Evolutionary conservation across 805 yeast genomes (phyloP).

Genomic region (Cyberlindnera xishuangbannaensis): DNA sequence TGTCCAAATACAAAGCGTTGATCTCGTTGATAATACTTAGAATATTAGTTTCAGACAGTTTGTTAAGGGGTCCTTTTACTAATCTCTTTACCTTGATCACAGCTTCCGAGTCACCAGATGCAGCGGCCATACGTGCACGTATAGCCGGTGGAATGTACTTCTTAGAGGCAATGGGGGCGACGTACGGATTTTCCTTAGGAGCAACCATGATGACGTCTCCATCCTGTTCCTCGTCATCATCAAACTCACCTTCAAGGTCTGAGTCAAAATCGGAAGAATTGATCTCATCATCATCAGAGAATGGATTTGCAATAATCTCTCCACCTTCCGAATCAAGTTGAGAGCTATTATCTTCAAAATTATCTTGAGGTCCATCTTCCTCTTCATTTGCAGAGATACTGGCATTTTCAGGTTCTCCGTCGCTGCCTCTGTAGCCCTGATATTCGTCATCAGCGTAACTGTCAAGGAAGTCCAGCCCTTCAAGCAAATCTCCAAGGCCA

Average conservation of each 20-base stretch:
- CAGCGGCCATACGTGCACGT: constrained; percentile 46
- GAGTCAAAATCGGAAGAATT: constrained; percentile 39
- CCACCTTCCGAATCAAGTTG: constrained; percentile 22
- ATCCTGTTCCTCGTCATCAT: constrained; percentile 25
- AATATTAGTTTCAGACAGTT: constrained; percentile 83
- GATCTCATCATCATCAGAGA: constrained; percentile 36
- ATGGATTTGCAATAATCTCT: constrained; percentile 27
- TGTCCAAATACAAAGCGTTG: constrained; percentile 50
- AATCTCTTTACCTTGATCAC: constrained; percentile 46
- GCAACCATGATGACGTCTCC: constrained; percentile 28
- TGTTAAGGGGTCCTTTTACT: constrained; percentile 80
- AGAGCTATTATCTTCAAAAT: not conserved
- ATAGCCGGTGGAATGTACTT: constrained; percentile 86
- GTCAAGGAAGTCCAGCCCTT: constrained; percentile 48
- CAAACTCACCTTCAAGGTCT: constrained; percentile 33
- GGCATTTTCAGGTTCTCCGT: constrained; percentile 22
- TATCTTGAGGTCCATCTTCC: constrained; percentile 12
- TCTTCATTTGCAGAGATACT: constrained; percentile 21
- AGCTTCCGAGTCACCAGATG: constrained; percentile 38
- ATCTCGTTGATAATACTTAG: constrained; percentile 64
- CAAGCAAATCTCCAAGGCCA: constrained; percentile 74
- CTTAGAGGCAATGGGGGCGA: constrained; percentile 45
- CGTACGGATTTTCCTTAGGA: constrained; percentile 66
- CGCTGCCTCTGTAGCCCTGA: constrained; percentile 25
- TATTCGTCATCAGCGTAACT: constrained; percentile 27